Conservation (phyloP, 73 alveolate species). For the Tetrahymena malaccensis region DNA sequence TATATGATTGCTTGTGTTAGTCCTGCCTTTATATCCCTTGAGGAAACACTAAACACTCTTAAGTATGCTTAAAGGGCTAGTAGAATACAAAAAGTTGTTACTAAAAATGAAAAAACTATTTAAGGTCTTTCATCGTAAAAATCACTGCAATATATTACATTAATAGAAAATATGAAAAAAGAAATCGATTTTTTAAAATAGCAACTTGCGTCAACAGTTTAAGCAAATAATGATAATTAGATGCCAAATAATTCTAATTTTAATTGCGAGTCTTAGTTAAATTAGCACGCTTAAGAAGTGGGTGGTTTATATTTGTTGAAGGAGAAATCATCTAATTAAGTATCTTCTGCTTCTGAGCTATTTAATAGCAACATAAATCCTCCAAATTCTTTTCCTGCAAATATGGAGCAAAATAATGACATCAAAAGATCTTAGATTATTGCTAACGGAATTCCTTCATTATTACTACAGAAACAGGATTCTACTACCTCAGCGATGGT, state of each 20-base stretch:
- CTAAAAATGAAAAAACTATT: conserved; percentile 16
- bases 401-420: neutral
- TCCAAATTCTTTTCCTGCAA: neutral
- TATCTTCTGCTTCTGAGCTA: neutral
- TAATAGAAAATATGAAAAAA: neutral
- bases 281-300: neutral
- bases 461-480: neutral
- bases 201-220: neutral
- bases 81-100: conserved; percentile 69
- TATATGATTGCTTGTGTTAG: conserved; percentile 90
- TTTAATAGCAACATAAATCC: neutral
- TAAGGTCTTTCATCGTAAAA: neutral
- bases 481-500: neutral
- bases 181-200: neutral
- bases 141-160: neutral
- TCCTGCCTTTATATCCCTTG: conserved; percentile 66
- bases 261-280: neutral
- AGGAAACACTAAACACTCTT: conserved; percentile 90
- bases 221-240: neutral
- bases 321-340: neutral
- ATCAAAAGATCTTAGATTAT: neutral
- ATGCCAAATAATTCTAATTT: neutral
- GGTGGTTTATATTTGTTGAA: neutral
- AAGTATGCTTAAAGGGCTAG: conserved; percentile 91
- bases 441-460: neutral